Evolutionary conservation across 768 basidiomycete genomes (phyloP).

Genomic region (Terana coerulea): DNA sequence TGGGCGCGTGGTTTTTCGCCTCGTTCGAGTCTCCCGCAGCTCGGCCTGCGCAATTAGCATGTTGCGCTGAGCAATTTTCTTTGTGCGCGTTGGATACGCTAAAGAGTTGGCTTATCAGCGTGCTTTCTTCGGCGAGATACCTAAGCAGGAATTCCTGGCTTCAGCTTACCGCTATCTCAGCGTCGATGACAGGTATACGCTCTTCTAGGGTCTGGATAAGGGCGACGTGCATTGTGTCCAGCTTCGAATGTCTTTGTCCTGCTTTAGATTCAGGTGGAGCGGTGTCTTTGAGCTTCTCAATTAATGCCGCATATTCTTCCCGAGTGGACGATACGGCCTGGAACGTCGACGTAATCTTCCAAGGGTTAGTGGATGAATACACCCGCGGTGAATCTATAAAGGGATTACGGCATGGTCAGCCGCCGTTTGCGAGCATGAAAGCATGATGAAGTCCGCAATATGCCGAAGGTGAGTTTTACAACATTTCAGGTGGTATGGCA

Average conservation of each 20-base stretch:
- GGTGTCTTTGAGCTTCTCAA: slow-evolving; percentile 55
- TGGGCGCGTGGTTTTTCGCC: slow-evolving; percentile 65
- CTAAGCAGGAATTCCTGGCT: too few relatives aligned
- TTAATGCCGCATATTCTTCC: slow-evolving; percentile 64
- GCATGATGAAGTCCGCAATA: slow-evolving; percentile 35
- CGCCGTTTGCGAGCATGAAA: slow-evolving; percentile 8
- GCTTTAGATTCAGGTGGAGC: slow-evolving; percentile 42
- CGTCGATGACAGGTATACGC: slow-evolving; percentile 62
- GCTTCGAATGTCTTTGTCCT: slow-evolving; percentile 49
- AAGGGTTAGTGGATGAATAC: slow-evolving; percentile 84
- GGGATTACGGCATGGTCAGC: slow-evolving; percentile 27
- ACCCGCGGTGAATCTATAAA: slow-evolving; percentile 75
- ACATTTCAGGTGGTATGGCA: slow-evolving; percentile 40
- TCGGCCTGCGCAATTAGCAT: slow-evolving; percentile 70
- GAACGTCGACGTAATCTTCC: slow-evolving; percentile 82
- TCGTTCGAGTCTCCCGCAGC: slow-evolving; percentile 74
- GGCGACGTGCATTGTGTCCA: slow-evolving; percentile 56
- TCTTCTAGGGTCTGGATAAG: slow-evolving; percentile 61
- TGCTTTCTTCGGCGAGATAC: background rate
- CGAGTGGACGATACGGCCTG: slow-evolving; percentile 65
- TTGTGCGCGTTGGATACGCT: slow-evolving; percentile 74
- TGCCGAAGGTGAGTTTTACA: slow-evolving; percentile 34
- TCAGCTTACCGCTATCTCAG: slow-evolving; percentile 65
- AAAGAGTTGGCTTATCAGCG: background rate
- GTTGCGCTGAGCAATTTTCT: slow-evolving; percentile 65